Conservation (phyloP, 768 basidiomycete species). For the Leccinum barrowsii region DNA sequence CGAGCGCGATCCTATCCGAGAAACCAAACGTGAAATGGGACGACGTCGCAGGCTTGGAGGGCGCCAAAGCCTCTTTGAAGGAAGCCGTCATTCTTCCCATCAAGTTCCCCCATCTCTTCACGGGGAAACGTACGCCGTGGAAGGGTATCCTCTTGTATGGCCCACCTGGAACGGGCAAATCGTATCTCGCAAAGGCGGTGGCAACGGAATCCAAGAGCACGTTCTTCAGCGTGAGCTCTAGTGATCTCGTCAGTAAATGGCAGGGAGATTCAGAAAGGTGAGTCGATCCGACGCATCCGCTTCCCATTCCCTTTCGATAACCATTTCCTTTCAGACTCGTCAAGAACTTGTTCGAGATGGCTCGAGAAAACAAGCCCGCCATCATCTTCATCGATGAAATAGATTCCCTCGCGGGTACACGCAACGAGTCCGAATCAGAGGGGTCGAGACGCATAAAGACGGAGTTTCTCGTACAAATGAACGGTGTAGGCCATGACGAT, state of each 20-base stretch:
- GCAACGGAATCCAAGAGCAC: constrained; percentile 99
- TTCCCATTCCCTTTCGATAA: neutral
- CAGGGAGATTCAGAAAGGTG: constrained; percentile 98
- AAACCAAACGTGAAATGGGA: constrained; percentile 98
- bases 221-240: constrained; percentile 94
- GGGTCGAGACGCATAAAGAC: constrained; percentile 97
- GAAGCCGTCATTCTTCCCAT: constrained; percentile 99
- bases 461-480: constrained; percentile 97
- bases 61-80: constrained; percentile 92
- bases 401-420: constrained; percentile 90
- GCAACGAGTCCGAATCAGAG: constrained; percentile 96
- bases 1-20: constrained; percentile 86
- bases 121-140: constrained; percentile 98
- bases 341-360: constrained; percentile 94
- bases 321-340: constrained; percentile 61
- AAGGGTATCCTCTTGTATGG: constrained; percentile 93
- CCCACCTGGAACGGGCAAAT: constrained; percentile 97
- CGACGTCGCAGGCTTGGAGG: constrained; percentile 95
- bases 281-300: constrained; percentile 22
- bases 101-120: constrained; percentile 98
- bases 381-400: constrained; percentile 99
- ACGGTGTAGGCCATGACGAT: constrained; percentile 97
- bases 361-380: constrained; percentile 91
- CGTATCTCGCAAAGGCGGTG: constrained; percentile 95
- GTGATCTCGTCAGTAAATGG: constrained; percentile 98